Evolutionary conservation across 371 early-diverging fungal species (phyloP), one percentile per base, ranked within the genome.

Genomic region (Zychaea mexicana): DNA sequence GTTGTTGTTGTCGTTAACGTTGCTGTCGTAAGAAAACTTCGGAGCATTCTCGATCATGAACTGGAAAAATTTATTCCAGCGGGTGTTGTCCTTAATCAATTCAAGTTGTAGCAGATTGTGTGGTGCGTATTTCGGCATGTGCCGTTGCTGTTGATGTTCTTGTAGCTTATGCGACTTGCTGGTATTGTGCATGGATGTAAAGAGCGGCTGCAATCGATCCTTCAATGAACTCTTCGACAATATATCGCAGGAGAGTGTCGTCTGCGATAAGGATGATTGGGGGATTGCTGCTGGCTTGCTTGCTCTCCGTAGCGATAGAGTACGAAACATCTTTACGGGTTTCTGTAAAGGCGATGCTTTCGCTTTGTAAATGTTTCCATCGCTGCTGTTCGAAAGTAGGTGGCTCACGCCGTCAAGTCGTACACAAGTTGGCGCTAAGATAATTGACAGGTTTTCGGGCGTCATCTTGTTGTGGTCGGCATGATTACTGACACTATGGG

Each of bases 371-470:
- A 42, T 42, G 15, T 15, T 42, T 10, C 42, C 15, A 7, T n/a
- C n/a, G 6, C 36, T 36, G 42, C 31, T n/a, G 27, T 49, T 42
- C 8, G 61, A 38, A 13, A 61, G 38, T n/a, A 61, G 52, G 26
- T 61, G 61, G 15, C 63, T 46, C 13, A 68, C 58, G 2, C 59
- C 74, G 21, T 72, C 76, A 9, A 73, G 31, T 6, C 65, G 69
- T 28, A 76, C 56, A 55, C 68, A 73, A 5, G 77, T 73, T 5
- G 77, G 77, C 1, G 73, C 77, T 58, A 76, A 66, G n/a, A 76
- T 71, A 30, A 76, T 73, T 10, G 77, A 73, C 27, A 76, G 39
- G 13, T 71, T 57, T 39, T 66, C 66, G 12, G 69, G 55, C 3
- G 77, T 61, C 77, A 76, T 76, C 27, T 76, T 71, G 45, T 76